Base-by-base conservation (phyloP, 345 rosid genomes). In the Clausena lansium region DNA sequence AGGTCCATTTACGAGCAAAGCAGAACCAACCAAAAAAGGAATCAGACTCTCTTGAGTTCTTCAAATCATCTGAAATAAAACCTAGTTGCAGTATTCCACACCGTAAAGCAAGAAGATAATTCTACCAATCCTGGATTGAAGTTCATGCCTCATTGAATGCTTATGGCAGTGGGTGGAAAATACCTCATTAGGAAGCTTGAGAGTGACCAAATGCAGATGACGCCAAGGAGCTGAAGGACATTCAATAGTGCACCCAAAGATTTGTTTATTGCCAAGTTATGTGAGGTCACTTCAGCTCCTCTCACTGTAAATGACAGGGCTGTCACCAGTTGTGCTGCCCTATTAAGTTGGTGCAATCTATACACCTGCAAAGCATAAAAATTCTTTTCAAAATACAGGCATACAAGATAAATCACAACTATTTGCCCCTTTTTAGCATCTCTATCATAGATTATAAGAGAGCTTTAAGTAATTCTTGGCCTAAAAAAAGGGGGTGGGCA, bases 261-360 rank as follows among this genome's bases (percentile, higher is more conserved):
- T 76, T 85, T 88, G 86, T 91, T 94, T 81, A 96, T 94, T 75
- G 95, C 98, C 84, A 96, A 74, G 87, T 90, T 96, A 85, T 94
- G 91, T 8, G 90, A 79, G 33, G 97, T 96, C 84, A 88, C 77
- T 83, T 92, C 99, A 33, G 97, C 98, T 81, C 95, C 98, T 85
- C 86, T 94, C 52, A 92, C 91, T 0, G 98, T 94, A 81, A 90
- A 96, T 30, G 91, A 90, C 87, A 96, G 80, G 61, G 99, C 99
- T 57, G 98, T 96, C 71, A 96, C 98, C 80, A 96, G 79, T 84
- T 96, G 98, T 10, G 94, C 92, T 9, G 99, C 99, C 85, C 99
- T 87, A 81, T 96, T 96, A 81, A 96, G 86, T 83, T 96, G 99
- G 82, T 96, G 98, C 83, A 96, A 86, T 83, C 99, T 88, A 81